A percentile compares a stretch with the other conserved stretches of the same genome.
phyloP scores from a whole-genome alignment of 2,329 filamentous ascomycete species.

The Pseudocercospora pini-densiflorae region DNA sequence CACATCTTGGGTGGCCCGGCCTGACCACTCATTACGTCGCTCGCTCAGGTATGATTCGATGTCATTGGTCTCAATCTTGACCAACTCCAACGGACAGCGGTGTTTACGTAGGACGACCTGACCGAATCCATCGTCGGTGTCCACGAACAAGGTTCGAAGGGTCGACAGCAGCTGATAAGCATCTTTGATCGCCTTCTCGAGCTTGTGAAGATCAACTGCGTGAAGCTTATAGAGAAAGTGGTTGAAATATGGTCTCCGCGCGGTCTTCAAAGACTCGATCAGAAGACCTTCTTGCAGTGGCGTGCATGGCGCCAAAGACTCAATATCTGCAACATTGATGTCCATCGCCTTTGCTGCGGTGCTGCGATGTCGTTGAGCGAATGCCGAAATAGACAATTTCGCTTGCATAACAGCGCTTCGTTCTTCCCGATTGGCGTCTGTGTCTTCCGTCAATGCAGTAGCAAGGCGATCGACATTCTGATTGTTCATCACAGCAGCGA shows the following conservation, averaged over 20 bases:
- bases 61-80: slow-evolving; percentile 41
- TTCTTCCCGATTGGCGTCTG: slow-evolving; percentile 20
- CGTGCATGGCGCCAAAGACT: slow-evolving; percentile 81
- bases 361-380: slow-evolving; percentile 64
- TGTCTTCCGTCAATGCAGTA: slow-evolving; percentile 36
- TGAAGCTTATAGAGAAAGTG: slow-evolving; percentile 67
- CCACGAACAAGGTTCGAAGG: slow-evolving; percentile 72
- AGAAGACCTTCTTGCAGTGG: slow-evolving; percentile 87
- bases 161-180: slow-evolving; percentile 63
- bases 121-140: slow-evolving; percentile 74
- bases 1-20: slow-evolving; percentile 56
- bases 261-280: slow-evolving; percentile 65
- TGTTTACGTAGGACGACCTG: slow-evolving; percentile 66
- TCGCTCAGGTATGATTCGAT: slow-evolving; percentile 43
- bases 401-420: slow-evolving; percentile 56
- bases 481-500: slow-evolving; percentile 69
- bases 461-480: slow-evolving; percentile 49
- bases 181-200: slow-evolving; percentile 63
- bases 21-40: slow-evolving; percentile 58
- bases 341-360: slow-evolving; percentile 59
- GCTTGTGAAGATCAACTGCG: slow-evolving; percentile 48
- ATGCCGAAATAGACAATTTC: slow-evolving; percentile 60
- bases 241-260: slow-evolving; percentile 73
- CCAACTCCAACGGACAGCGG: slow-evolving; percentile 34
- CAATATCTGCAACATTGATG: slow-evolving; percentile 60